Evolutionary conservation across 2,329 filamentous ascomycete genomes (phyloP).

Genomic region (Botrytis squamosa): DNA sequence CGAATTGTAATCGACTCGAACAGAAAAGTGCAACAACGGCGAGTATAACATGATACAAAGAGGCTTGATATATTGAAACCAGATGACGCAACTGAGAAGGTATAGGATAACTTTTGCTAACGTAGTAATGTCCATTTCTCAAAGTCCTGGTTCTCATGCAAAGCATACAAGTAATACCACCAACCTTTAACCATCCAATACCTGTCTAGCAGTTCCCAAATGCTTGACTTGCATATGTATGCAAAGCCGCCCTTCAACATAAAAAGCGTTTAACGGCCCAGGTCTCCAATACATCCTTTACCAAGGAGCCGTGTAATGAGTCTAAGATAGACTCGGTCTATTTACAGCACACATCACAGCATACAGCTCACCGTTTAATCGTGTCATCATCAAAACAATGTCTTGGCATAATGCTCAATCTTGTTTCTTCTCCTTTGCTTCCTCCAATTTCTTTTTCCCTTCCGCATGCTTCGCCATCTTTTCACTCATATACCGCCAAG

Average conservation of each 20-base stretch:
- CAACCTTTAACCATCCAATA: constrained; percentile 5
- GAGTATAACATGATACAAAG: background rate
- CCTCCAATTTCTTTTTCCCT: constrained; percentile 35
- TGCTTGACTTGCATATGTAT: background rate
- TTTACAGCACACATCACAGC: constrained; percentile 15
- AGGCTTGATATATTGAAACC: background rate
- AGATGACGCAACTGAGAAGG: background rate
- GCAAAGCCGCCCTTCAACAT: background rate
- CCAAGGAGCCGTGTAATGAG: constrained; percentile 3
- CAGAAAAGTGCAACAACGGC: background rate
- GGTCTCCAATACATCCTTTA: background rate
- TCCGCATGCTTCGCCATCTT: constrained; percentile 66
- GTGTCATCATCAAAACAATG: constrained; percentile 1
- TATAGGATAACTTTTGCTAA: background rate
- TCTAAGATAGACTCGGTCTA: constrained; percentile 12
- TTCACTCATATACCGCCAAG: constrained; percentile 75
- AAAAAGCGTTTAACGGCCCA: background rate
- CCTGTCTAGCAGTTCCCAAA: constrained; percentile 7
- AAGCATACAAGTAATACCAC: background rate
- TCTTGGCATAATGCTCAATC: constrained; percentile 7
- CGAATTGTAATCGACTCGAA: background rate
- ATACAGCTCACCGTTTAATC: constrained; percentile 12
- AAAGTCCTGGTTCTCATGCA: background rate
- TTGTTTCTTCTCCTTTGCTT: constrained; percentile 7
- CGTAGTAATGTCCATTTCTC: background rate